Base-by-base conservation (phyloP, 2,329 filamentous ascomycete species). In the Thermothelomyces thermophilus region DNA sequence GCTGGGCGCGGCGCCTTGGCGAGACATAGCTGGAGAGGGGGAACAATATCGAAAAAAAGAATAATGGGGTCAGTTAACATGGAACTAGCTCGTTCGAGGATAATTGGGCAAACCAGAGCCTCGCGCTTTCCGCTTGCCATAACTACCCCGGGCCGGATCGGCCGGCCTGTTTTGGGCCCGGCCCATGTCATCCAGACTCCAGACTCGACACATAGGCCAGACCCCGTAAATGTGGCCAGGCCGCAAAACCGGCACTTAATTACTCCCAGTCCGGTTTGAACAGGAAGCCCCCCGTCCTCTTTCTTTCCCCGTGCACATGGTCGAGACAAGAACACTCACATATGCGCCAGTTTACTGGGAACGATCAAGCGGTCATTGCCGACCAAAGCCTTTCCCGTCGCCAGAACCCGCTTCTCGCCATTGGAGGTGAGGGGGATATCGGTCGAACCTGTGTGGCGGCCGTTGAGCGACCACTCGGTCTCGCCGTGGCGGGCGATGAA, bases 381-480 rank as follows among this genome's bases (percentile, higher is more conserved):
- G 7, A 96, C 83, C 24, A 97, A 76, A 2, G 90, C 90, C 59
- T 82, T 79, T 6, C 90, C 90, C 0, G 91, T 96, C 1, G 85
- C 83, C 51, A 71, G 73, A 51, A 90, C 78, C 53, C 86, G 77
- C 66, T 81, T 86, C 73, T 90, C 86, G 46, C 91, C 91, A 64
- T 88, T 86, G 44, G 76, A 70, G 1, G 90, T 96, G 33, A 96
- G 74, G 1, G 89, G 84, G 3, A 97, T 86, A 63, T 97, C 90
- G n/a, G 86, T 87, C 24, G 73, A 76, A 45, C 90, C 86, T 0
- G 91, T 97, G 69, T 96, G 88, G 46, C 82, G 78, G 49, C 89
- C 90, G 59, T 85, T 85, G 41, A 95, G 80, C 5, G 87, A 94
- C 90, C 90, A 97, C 73, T 95, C 89, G 3, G 90, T 97, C 72